A percentile compares a stretch with the other conserved stretches of the same genome.
Evolutionary conservation across 768 basidiomycete genomes (phyloP).

Genomic region (Arthromyces matolae): DNA sequence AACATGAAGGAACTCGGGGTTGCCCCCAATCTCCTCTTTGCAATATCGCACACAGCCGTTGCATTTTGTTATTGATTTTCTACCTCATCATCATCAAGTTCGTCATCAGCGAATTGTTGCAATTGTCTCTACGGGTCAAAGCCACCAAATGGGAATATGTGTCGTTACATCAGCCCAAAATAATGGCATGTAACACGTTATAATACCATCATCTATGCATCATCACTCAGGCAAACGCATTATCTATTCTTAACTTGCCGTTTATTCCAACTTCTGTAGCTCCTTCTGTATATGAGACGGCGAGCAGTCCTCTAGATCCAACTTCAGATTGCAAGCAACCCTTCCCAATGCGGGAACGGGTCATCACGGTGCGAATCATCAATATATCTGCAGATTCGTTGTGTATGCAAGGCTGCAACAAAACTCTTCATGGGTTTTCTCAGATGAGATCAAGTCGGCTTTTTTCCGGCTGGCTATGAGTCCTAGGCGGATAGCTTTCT

Average conservation of each 20-base stretch:
- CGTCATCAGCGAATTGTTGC: no score
- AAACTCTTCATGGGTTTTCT: slow-evolving; percentile 15
- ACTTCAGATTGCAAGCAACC: slow-evolving; percentile 21
- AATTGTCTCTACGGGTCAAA: no score
- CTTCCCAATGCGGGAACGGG: slow-evolving; percentile 28
- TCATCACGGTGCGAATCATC: slow-evolving; percentile 22
- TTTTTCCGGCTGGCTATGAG: slow-evolving; percentile 22
- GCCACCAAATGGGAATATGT: slow-evolving; percentile 11
- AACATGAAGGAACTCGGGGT: neutral
- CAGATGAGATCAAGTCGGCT: slow-evolving; percentile 33
- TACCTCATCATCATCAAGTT: neutral
- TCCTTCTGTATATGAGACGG: slow-evolving; percentile 22
- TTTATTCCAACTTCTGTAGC: slow-evolving; percentile 16
- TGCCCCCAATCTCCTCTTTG: neutral
- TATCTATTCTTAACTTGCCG: slow-evolving; percentile 19
- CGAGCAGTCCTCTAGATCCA: slow-evolving; percentile 23
- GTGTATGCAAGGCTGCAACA: slow-evolving; percentile 24
- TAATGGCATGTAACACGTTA: slow-evolving; percentile 18
- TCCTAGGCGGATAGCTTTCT: slow-evolving; percentile 8
- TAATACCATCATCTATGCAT: slow-evolving; percentile 15
- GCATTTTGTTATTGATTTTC: neutral
- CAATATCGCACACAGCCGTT: neutral
- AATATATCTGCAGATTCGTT: slow-evolving; percentile 38
- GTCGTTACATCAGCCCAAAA: no score
- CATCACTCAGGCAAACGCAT: slow-evolving; percentile 11